Evolutionary conservation across 2,329 filamentous ascomycete species (phyloP).

Genomic region (Cordyceps cicadae): DNA sequence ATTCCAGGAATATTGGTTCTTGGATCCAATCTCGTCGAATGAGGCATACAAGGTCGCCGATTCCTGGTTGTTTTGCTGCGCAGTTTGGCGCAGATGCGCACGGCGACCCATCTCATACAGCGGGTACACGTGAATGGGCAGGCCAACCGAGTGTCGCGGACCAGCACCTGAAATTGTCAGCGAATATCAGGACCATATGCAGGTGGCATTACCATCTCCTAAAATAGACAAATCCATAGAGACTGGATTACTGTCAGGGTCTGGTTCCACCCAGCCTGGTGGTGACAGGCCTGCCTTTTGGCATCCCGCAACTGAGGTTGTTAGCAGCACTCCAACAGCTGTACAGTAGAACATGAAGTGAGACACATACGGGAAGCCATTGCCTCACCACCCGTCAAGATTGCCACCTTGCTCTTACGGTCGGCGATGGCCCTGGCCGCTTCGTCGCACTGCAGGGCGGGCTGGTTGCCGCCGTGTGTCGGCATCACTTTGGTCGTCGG

Average conservation of each 20-base stretch:
- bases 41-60: conserved; percentile 51
- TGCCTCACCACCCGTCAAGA: conserved; percentile 57
- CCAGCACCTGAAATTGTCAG: conserved; percentile 39
- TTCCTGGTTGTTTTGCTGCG: conserved; percentile 48
- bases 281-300: conserved; percentile 35
- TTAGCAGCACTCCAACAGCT: neutral
- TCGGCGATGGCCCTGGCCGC: conserved; percentile 48
- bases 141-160: conserved; percentile 48
- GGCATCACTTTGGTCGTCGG: conserved; percentile 41
- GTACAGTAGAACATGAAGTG: neutral
- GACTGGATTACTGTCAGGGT: conserved; percentile 37
- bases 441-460: conserved; percentile 54
- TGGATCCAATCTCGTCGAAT: conserved; percentile 49
- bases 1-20: conserved; percentile 49
- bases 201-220: conserved; percentile 21
- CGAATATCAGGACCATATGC: neutral
- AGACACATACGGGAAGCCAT: conserved; percentile 42
- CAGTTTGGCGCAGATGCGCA: conserved; percentile 45
- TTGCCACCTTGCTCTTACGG: conserved; percentile 45
- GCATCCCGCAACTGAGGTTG: conserved; percentile 25
- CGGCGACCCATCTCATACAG: conserved; percentile 58
- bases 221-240: conserved; percentile 38
- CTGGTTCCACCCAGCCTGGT: conserved; percentile 48
- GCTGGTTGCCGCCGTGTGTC: conserved; percentile 56
- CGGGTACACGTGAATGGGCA: conserved; percentile 60